Percentiles rank a stretch among this genome's conserved stretches.
phyloP scores from a whole-genome alignment of 371 early-diverging fungal species.

The Coemansia sp. region DNA sequence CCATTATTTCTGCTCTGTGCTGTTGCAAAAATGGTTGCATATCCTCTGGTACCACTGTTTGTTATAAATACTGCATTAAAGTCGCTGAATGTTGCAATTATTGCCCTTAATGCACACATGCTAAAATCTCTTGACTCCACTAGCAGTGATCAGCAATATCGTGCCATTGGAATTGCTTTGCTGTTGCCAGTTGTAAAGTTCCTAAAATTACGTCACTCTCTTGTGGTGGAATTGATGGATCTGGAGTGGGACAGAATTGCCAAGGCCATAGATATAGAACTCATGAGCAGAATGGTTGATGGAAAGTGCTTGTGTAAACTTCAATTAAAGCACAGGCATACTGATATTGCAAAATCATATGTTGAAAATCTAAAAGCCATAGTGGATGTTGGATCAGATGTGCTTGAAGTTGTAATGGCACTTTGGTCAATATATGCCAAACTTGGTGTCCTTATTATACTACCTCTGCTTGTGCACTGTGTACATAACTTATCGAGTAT shows the following conservation, averaged over 20 bases:
- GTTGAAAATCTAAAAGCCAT: not conserved
- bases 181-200: not conserved
- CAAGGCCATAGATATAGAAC: not conserved
- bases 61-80: too few relatives aligned
- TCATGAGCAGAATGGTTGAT: not conserved
- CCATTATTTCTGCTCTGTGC: too few relatives aligned
- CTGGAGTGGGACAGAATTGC: not conserved
- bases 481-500: not conserved
- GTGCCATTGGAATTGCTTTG: not conserved
- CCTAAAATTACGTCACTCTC: not conserved
- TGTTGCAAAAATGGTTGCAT: too few relatives aligned
- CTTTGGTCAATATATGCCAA: not conserved
- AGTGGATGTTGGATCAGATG: not conserved
- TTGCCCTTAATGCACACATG: too few relatives aligned
- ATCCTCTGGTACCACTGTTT: too few relatives aligned
- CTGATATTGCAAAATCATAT: not conserved
- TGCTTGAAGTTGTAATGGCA: not conserved
- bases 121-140: too few relatives aligned
- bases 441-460: not conserved
- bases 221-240: not conserved
- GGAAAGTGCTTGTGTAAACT: not conserved
- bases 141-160: not conserved
- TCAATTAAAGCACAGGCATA: not conserved
- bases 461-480: not conserved
- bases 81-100: too few relatives aligned